Evolutionary conservation across 768 basidiomycete species (phyloP), one percentile per base, ranked within the genome.

Genomic region (Boletellus ananiceps): DNA sequence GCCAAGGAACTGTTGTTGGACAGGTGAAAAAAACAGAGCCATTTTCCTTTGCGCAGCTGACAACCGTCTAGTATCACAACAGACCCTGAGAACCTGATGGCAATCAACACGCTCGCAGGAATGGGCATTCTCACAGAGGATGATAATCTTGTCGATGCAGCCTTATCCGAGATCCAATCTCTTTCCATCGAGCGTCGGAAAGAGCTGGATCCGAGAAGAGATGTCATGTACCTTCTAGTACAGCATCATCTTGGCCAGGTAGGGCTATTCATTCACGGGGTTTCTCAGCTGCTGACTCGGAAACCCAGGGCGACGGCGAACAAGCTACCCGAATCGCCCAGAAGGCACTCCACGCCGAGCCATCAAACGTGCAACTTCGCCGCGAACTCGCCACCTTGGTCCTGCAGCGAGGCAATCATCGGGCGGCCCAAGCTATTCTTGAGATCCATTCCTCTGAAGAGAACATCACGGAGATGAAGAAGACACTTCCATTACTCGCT

Each of bases 61-160:
- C 55, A 16, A 8, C 12, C 40, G 23, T 46, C 16, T 56, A 95
- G 93, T 59, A 86, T 96, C 55, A 75, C 84, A 0, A 67, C 75
- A 21, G 88, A 95, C 62, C 78, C 85, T 0, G 86, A 86, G 52
- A 90, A 93, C 60, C 63, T 93, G 43, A 74, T 78, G 46, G 91
- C 90, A 1, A 87, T 95, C 64, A 88, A 86, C 40, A 78, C 84
- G 0, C 77, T 97, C 1, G 88, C 88, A 0, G 88, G 87, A n/a
- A 92, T 96, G 81, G 93, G 90, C 11, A 82, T 93, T 47, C 68
- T 93, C 46, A 85, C 85, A 3, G 74, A 76, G 31, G 93, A 95
- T 58, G 83, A 86, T 31, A 78, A 76, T 32, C 76, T 96, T 16
- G 76, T 93, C 21, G 90, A 94, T 63, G 93, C 93, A 1, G 87